Conservation (phyloP, 805 yeast genomes). For the Spencermartinsiella europaea region DNA sequence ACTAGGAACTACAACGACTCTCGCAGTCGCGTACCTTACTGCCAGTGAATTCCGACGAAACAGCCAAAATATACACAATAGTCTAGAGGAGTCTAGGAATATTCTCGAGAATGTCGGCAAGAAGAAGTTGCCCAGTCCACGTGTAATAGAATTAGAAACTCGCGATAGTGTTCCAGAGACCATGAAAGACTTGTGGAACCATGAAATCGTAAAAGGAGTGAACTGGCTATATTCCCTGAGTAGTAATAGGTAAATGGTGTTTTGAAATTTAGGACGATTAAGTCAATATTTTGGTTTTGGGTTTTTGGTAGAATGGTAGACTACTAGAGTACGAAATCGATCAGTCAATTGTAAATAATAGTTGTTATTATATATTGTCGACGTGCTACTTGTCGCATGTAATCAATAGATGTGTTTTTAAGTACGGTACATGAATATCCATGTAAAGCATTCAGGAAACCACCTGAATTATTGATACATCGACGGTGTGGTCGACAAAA, state of each 20-base stretch:
- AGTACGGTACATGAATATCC: too few species aligned
- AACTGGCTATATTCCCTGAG: slow-evolving; percentile 51
- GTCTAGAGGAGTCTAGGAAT: slow-evolving; percentile 44
- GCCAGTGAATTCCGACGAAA: slow-evolving; percentile 49
- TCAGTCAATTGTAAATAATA: too few species aligned
- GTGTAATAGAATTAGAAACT: slow-evolving; percentile 40
- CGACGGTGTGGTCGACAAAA: too few species aligned
- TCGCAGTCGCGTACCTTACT: slow-evolving; percentile 55
- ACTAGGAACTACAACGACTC: slow-evolving; percentile 56
- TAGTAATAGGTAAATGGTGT: slow-evolving; percentile 3
- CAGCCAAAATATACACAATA: slow-evolving; percentile 41
- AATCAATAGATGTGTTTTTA: too few species aligned
- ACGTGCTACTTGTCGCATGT: too few species aligned
- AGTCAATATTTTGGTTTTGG: too few species aligned
- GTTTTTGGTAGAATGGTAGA: too few species aligned
- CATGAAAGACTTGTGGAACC: slow-evolving; percentile 73
- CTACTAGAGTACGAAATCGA: too few species aligned
- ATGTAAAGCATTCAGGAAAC: too few species aligned
- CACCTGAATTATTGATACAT: too few species aligned
- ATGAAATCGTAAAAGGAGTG: slow-evolving; percentile 58
- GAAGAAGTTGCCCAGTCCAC: slow-evolving; percentile 40
- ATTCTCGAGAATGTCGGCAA: slow-evolving; percentile 51
- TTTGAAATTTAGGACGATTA: slow-evolving; percentile 5
- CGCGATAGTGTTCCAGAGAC: slow-evolving; percentile 52
- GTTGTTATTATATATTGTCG: too few species aligned